These are phyloP conservation scores for Aspergillus phoenicis DNA, from an alignment of 2,329 filamentous ascomycete species.

Conservation along the genomic window DNA sequence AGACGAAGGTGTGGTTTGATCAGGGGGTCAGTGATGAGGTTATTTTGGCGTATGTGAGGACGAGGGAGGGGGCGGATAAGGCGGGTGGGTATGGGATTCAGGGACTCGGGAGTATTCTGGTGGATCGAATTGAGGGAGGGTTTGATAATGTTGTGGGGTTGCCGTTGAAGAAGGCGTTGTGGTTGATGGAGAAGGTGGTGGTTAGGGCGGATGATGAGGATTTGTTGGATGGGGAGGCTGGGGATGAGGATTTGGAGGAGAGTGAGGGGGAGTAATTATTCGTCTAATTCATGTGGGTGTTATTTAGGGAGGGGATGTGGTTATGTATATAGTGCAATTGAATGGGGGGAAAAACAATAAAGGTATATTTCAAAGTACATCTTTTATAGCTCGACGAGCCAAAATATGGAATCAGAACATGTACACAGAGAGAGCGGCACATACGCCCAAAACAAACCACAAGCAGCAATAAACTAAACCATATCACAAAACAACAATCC, in stretches of 20 bases:
- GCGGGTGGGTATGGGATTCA: constrained; percentile 95
- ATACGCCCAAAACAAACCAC: constrained; percentile 25
- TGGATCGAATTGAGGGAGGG: constrained; percentile 85
- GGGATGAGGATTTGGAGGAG: constrained; percentile 21
- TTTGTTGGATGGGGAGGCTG: constrained; percentile 39
- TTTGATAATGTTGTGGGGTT: constrained; percentile 95
- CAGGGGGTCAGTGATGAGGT: constrained; percentile 75
- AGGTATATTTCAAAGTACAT: constrained; percentile 6
- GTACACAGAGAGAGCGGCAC: constrained; percentile 35
- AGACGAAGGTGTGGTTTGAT: constrained; percentile 89
- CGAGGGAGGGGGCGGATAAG: constrained; percentile 91
- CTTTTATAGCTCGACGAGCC: constrained; percentile 24
- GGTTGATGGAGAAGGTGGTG: constrained; percentile 85
- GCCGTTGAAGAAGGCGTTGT: constrained; percentile 75
- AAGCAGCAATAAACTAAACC: constrained; percentile 21
- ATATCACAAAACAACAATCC: constrained; percentile 28
- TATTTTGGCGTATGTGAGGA: constrained; percentile 67
- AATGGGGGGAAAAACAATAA: not conserved
- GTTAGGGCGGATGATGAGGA: constrained; percentile 66
- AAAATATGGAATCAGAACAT: constrained; percentile 28
- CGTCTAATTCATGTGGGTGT: no score
- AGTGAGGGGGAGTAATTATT: not conserved
- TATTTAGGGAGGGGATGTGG: no score
- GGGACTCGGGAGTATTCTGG: constrained; percentile 79
- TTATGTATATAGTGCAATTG: not conserved